These are phyloP conservation scores for Citrus maxima DNA, from an alignment of 345 rosid species.

Conservation along the genomic window DNA sequence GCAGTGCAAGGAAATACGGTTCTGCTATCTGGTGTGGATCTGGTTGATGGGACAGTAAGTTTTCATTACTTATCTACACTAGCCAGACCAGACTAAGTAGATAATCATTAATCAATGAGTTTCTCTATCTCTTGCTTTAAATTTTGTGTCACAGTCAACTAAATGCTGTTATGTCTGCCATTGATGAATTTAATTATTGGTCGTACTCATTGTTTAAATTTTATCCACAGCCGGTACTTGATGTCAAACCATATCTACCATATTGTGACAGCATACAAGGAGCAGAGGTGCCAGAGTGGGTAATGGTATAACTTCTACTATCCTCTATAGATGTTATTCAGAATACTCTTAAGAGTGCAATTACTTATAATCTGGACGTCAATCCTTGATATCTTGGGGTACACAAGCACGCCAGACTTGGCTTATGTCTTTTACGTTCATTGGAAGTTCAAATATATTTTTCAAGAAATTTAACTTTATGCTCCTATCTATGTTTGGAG, in stretches of 20 bases:
- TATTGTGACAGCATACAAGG: constrained; percentile 75
- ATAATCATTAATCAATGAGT: not conserved
- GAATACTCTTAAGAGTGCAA: not conserved
- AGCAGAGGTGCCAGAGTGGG: constrained; percentile 80
- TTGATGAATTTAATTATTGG: constrained; percentile 4
- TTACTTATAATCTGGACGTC: not conserved
- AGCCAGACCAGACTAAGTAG: not conserved
- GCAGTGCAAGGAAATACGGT: constrained; percentile 63
- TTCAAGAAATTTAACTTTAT: not conserved
- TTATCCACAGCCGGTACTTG: constrained; percentile 70
- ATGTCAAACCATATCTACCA: constrained; percentile 85
- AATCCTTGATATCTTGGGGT: not conserved
- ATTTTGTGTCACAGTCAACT: not conserved
- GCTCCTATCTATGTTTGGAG: not conserved
- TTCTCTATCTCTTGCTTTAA: not conserved
- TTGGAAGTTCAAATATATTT: not conserved
- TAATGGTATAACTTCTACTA: constrained; percentile 44
- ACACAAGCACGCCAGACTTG: not conserved
- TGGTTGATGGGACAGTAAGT: constrained; percentile 93
- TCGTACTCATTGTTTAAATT: constrained; percentile 2
- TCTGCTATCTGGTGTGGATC: constrained; percentile 87
- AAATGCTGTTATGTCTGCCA: not conserved
- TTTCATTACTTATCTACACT: constrained; percentile 13
- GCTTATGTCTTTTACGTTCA: not conserved
- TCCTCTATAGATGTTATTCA: constrained; percentile 7